A percentile compares a stretch with the other conserved stretches of the same genome.
Conservation (phyloP, 441 rosid species). For the Pelargonium australe region DNA sequence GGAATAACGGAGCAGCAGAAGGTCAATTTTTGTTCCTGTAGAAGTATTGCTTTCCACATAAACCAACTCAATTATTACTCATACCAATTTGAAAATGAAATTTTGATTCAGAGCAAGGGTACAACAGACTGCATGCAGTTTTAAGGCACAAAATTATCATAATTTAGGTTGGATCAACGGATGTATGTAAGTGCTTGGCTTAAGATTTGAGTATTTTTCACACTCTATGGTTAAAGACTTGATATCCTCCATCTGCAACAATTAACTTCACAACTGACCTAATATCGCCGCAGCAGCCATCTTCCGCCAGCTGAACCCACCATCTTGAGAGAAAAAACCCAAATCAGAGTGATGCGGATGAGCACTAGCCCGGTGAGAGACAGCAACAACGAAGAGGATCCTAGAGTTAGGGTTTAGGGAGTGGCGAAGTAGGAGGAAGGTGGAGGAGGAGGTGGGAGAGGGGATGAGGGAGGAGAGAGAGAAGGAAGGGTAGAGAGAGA, state of each 20-base stretch:
- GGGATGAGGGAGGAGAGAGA: too few relatives aligned
- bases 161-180: background rate
- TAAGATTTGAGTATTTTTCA: background rate
- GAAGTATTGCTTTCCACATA: background rate
- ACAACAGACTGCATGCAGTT: background rate
- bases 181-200: conserved; percentile 1
- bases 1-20: conserved; percentile 3
- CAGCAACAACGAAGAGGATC: too few relatives aligned
- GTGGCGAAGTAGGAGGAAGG: too few relatives aligned
- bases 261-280: too few relatives aligned
- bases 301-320: too few relatives aligned
- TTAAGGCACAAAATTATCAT: background rate
- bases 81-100: conserved; percentile 5
- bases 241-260: background rate
- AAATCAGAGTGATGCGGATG: too few relatives aligned
- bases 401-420: too few relatives aligned
- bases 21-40: background rate
- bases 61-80: background rate
- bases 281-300: too few relatives aligned
- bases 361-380: too few relatives aligned
- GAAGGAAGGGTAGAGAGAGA: too few relatives aligned
- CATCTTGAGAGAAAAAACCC: too few relatives aligned
- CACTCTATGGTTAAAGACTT: background rate
- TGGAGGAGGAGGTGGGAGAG: too few relatives aligned
- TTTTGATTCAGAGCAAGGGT: background rate